These are phyloP conservation scores for Talaromyces sp. DNA, from an alignment of 2,329 filamentous ascomycete genomes.

Conservation along the genomic window DNA sequence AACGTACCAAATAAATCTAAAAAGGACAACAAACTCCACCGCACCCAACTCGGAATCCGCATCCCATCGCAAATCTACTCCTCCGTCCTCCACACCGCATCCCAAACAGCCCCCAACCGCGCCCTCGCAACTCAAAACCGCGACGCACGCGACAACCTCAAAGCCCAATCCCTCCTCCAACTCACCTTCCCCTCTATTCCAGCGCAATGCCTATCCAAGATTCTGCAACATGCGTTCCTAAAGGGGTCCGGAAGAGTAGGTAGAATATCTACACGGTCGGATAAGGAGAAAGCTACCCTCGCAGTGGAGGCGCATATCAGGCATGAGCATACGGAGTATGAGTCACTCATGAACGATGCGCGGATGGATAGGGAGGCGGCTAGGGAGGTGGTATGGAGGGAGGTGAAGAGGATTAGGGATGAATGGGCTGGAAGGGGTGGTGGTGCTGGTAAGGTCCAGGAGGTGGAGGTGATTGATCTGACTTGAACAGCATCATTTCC, in stretches of 20 bases:
- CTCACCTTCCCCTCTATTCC: slow-evolving; percentile 38
- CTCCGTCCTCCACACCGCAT: slow-evolving; percentile 35
- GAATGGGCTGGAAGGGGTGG: slow-evolving; percentile 22
- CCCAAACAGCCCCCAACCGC: slow-evolving; percentile 37
- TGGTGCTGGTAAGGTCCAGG: no score
- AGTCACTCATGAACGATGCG: slow-evolving; percentile 26
- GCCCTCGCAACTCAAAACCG: slow-evolving; percentile 35
- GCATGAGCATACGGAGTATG: slow-evolving; percentile 39
- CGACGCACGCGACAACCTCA: slow-evolving; percentile 28
- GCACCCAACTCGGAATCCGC: slow-evolving; percentile 40
- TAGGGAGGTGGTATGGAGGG: slow-evolving; percentile 28
- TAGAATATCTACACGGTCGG: slow-evolving; percentile 27
- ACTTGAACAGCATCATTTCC: no score
- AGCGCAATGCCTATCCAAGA: slow-evolving; percentile 22
- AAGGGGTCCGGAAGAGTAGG: slow-evolving; percentile 40
- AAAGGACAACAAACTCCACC: slow-evolving; percentile 21
- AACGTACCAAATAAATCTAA: no score
- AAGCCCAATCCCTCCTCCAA: slow-evolving; percentile 24
- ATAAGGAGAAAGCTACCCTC: slow-evolving; percentile 32
- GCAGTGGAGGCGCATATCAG: slow-evolving; percentile 43
- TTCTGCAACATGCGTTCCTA: slow-evolving; percentile 38
- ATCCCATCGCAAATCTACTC: slow-evolving; percentile 37
- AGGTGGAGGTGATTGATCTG: not conserved
- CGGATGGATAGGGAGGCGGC: slow-evolving; percentile 24
- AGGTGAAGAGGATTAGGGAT: slow-evolving; percentile 25